Evolutionary conservation across 1,284 basidiomycete species (phyloP), one percentile per base, ranked within the genome.

Genomic region (Boletellus deceptivus): DNA sequence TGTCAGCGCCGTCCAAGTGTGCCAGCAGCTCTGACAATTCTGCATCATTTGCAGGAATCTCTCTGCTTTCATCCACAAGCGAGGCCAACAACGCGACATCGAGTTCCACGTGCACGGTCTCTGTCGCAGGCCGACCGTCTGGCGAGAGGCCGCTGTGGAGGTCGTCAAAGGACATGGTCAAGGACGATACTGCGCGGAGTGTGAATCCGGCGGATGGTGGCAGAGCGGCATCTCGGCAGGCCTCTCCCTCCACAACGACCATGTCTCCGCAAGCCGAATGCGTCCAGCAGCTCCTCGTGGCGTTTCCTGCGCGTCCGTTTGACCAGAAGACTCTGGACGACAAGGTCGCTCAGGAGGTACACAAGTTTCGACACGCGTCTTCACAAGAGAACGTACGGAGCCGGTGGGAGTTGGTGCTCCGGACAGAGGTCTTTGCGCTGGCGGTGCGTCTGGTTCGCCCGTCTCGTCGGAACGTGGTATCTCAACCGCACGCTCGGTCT

Each of bases 381-480:
- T 77, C 78, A 4, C 62, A 72, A 10, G 86, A 89, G 47, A 83
- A 79, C 52, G 69, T 77, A 53, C 84, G 80, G 66, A 79, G 74
- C 40, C 82, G 82, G 59, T 90, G 88, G 88, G 88, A 91, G 60
- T 80, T 78, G 58, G 69, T 83, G 38, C 69, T 90, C 37, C 81
- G 79, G 70, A 80, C 80, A 54, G 83, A 86, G 62, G 74, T 89
- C 34, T 85, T 86, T 61, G 70, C 70, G 18, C 72, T 89, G 50
- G 86, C 86, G 37, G 89, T 89, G 60, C 57, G 83, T 78, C 25
- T 33, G 7, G 11, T 31, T 22, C 25, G 42, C 43, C 49, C 46
- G 46, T 49, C 46, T 31, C 13, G 36, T 16, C 20, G 13, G 34
- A 7, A 8, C 29, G 6, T 31, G 40, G 34, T 16, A 7, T 25